Conservation (phyloP, 1,284 basidiomycete genomes). For the Rhodofomes roseus region DNA sequence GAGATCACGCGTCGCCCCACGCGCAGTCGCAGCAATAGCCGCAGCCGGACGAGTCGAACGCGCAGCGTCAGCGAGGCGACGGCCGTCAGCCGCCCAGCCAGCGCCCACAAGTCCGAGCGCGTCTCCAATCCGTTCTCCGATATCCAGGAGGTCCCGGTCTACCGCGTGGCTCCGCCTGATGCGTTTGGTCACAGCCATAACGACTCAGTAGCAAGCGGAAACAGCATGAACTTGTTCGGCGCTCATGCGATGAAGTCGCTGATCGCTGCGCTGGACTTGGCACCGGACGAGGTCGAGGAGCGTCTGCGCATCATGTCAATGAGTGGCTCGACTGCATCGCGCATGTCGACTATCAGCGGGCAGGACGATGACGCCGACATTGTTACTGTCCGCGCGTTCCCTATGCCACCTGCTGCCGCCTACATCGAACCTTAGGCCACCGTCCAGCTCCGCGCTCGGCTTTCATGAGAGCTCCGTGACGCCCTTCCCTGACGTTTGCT, state of each 20-base stretch:
- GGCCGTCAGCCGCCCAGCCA: neutral
- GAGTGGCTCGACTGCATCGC: constrained; percentile 22
- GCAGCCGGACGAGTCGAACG: constrained; percentile 20
- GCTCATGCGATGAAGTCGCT: constrained; percentile 56
- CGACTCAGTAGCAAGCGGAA: constrained; percentile 22
- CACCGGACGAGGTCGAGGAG: constrained; percentile 39
- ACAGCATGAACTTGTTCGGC: constrained; percentile 19
- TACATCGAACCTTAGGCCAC: neutral
- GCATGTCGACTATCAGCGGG: constrained; percentile 17
- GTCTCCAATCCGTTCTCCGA: constrained; percentile 35
- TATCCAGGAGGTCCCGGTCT: constrained; percentile 16
- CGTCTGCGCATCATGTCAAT: constrained; percentile 36
- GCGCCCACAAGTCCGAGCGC: constrained; percentile 1
- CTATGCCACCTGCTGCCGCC: constrained; percentile 17
- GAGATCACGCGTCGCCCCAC: constrained; percentile 19
- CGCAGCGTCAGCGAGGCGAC: constrained; percentile 10
- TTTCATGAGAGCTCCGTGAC: neutral
- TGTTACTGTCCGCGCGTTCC: constrained; percentile 24
- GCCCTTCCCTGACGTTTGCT: neutral
- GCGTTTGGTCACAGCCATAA: constrained; percentile 11
- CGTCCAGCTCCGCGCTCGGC: neutral
- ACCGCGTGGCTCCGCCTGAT: constrained; percentile 10
- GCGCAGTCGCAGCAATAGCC: constrained; percentile 24
- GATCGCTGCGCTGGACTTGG: constrained; percentile 55
- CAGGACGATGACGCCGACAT: constrained; percentile 19